These are phyloP conservation scores for Butyriboletus pseudospeciosus DNA, from an alignment of 1,284 basidiomycete species.

Conservation along the genomic window DNA sequence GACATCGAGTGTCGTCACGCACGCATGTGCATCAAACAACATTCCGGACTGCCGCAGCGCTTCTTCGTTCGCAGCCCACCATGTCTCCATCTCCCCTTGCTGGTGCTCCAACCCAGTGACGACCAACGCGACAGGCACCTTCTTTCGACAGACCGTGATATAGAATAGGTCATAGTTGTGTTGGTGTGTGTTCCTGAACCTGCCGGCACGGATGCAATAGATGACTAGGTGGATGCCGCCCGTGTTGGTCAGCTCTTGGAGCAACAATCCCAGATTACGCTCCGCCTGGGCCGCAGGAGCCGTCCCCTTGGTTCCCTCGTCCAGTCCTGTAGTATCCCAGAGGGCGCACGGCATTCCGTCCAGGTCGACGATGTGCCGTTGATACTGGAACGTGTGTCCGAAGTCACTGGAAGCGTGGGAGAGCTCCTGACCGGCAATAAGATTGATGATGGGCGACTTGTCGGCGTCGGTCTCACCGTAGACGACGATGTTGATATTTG, in stretches of 20 bases:
- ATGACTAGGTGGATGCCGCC: neutral
- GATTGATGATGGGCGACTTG: conserved; percentile 8
- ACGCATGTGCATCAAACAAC: neutral
- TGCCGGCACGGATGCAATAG: conserved; percentile 17
- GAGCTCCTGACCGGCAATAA: conserved; percentile 3
- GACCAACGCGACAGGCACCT: neutral
- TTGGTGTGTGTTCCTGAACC: neutral
- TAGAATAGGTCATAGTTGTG: conserved; percentile 16
- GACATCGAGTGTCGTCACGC: neutral
- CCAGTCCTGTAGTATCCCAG: conserved; percentile 7
- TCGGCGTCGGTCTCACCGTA: conserved; percentile 8
- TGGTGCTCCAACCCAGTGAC: neutral
- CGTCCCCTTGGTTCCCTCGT: conserved; percentile 7
- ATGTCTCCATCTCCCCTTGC: neutral
- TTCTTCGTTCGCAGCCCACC: neutral
- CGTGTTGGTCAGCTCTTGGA: neutral
- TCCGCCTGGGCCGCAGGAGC: neutral
- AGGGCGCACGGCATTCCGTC: neutral
- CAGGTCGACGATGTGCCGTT: neutral
- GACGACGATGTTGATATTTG: conserved; percentile 7
- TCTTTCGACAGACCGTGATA: conserved; percentile 5
- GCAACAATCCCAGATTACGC: neutral
- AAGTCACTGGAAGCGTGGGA: conserved; percentile 1
- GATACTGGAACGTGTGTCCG: conserved; percentile 1
- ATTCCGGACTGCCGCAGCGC: neutral